Evolutionary conservation across 306 rosid species (phyloP).

Genomic region (Biancaea sappan): DNA sequence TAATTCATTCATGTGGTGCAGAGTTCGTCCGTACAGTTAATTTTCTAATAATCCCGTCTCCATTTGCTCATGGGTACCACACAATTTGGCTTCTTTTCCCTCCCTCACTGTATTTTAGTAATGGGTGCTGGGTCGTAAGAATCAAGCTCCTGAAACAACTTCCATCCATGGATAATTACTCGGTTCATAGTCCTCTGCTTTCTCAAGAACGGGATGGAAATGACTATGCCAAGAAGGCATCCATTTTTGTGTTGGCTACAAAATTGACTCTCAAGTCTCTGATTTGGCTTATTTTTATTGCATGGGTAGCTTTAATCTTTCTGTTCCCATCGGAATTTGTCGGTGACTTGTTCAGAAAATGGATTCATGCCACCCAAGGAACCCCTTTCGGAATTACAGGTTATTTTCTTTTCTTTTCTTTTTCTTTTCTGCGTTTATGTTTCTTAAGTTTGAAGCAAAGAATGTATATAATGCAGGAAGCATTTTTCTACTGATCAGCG

Average conservation of each 20-base stretch:
- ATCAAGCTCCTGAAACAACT: neutral
- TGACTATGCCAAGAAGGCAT: conserved; percentile 34
- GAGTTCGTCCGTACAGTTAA: neutral
- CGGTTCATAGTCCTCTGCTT: conserved; percentile 54
- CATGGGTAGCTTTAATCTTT: conserved; percentile 63
- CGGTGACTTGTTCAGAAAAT: conserved; percentile 18
- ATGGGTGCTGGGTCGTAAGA: neutral
- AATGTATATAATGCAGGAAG: conserved; percentile 56
- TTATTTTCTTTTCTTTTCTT: neutral
- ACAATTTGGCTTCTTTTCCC: conserved; percentile 10
- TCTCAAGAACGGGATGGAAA: conserved; percentile 33
- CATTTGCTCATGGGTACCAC: conserved; percentile 45
- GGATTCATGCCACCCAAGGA: conserved; percentile 33
- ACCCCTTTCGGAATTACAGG: conserved; percentile 68
- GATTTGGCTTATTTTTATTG: conserved; percentile 53
- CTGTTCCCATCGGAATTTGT: conserved; percentile 50
- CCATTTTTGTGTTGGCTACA: conserved; percentile 37
- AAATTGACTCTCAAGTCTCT: conserved; percentile 57
- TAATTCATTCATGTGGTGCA: conserved; percentile 38
- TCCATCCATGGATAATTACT: conserved; percentile 54
- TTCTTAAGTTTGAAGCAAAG: conserved; percentile 29
- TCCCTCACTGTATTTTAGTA: conserved; percentile 8
- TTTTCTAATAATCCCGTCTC: conserved; percentile 6
- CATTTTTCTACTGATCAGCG: conserved; percentile 53
- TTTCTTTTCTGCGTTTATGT: neutral